phyloP scores from a whole-genome alignment of 306 rosid species.

The Pterocarpus macrocarpus region DNA sequence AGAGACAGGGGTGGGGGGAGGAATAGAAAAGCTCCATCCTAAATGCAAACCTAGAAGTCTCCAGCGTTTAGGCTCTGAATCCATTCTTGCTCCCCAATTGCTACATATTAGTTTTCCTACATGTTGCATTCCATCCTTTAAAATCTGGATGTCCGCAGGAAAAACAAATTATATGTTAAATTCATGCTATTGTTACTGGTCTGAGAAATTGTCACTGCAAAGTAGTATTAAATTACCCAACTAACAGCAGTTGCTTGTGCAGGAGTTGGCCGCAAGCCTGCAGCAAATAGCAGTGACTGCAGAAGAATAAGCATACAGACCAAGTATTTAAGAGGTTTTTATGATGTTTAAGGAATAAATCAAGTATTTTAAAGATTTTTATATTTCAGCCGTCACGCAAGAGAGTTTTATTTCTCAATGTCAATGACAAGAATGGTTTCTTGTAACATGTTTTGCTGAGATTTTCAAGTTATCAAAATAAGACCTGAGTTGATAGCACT shows the following conservation, averaged over 20 bases:
- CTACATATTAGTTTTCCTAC: constrained; percentile 92
- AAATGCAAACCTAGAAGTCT: constrained; percentile 79
- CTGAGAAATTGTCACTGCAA: constrained; percentile 31
- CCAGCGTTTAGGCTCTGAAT: constrained; percentile 96
- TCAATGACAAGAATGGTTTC: background rate
- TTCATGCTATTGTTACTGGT: constrained; percentile 21
- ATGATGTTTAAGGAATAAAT: background rate
- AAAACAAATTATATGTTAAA: constrained; percentile 9
- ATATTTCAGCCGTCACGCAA: constrained; percentile 3
- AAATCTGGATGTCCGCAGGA: constrained; percentile 60
- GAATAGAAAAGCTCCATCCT: constrained; percentile 7
- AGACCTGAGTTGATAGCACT: constrained; percentile 94
- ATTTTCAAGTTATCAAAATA: constrained; percentile 40
- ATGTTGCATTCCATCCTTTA: constrained; percentile 98
- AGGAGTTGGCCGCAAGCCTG: constrained; percentile 97
- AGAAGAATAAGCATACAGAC: constrained; percentile 69
- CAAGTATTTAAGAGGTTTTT: constrained; percentile 23
- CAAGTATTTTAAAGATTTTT: background rate
- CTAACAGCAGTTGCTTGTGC: constrained; percentile 97
- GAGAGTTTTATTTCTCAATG: background rate
- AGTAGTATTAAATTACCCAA: constrained; percentile 74
- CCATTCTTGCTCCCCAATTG: constrained; percentile 97
- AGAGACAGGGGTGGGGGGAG: background rate
- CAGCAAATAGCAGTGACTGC: constrained; percentile 98
- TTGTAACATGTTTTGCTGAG: constrained; percentile 2